Conservation (phyloP, 2,329 filamentous ascomycete genomes). For the Fusarium longipes region DNA sequence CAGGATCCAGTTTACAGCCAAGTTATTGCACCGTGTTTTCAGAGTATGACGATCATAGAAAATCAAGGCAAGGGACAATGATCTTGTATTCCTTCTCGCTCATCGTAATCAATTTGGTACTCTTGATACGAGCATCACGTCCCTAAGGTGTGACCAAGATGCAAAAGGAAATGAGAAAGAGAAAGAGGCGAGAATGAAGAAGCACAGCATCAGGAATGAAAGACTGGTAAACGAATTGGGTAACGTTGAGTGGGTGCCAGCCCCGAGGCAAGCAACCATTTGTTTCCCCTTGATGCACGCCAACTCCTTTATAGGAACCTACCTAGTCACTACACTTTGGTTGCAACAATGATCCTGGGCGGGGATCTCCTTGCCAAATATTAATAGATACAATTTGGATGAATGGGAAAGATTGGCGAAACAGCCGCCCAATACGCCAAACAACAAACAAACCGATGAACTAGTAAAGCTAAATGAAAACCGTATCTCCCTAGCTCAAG, state of each 20-base stretch:
- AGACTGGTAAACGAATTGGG: constrained; percentile 26
- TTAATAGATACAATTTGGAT: background rate
- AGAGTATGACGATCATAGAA: background rate
- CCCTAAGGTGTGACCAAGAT: constrained; percentile 18
- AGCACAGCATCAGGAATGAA: constrained; percentile 32
- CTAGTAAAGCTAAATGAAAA: background rate
- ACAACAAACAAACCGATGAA: background rate
- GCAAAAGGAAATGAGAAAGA: constrained; percentile 8
- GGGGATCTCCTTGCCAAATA: constrained; percentile 12
- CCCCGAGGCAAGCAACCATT: background rate
- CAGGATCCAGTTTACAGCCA: background rate
- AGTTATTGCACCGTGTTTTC: background rate
- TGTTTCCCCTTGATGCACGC: background rate
- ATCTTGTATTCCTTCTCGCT: background rate
- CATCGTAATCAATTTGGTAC: constrained; percentile 1
- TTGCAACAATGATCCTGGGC: background rate
- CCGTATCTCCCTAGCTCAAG: background rate
- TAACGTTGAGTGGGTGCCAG: constrained; percentile 20
- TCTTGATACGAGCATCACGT: constrained; percentile 5
- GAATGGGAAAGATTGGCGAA: constrained; percentile 10
- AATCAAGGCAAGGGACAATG: background rate
- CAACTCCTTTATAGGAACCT: background rate
- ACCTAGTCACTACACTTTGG: constrained; percentile 3
- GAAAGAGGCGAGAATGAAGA: constrained; percentile 29
- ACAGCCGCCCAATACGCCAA: background rate